Base-by-base conservation (phyloP, 805 yeast genomes). In the Yarrowia sp. region DNA sequence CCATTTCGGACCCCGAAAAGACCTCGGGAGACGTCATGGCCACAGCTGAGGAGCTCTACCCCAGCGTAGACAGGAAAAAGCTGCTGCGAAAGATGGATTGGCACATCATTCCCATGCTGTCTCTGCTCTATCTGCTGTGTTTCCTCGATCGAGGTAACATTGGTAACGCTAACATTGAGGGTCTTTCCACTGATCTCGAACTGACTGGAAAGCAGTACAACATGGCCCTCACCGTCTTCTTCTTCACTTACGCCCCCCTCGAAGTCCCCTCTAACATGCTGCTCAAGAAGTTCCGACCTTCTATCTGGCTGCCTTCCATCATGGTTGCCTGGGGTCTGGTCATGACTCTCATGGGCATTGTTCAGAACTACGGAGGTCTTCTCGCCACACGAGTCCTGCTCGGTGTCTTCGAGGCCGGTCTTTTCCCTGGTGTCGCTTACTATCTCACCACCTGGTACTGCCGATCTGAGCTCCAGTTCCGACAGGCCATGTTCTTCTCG, bases 91-190 rank as follows among this genome's bases (percentile, higher is more conserved):
- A 80, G 69, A 74, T 81, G 30, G 86, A 83, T 70, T 36, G 76
- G 24, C 72, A 83, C 58, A 73, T 83, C 60, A 76, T 83, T 68
- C 86, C 86, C 9, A 79, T 81, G 78, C 73, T 83, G 49, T 80
- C 83, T 36, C 72, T 79, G 44, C 78, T 84, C 52, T 84, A 83
- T 70, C 80, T 84, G 64, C 75, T 84, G 60, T 82, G 83, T 67
- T 84, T 82, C 72, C 75, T 84, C 68, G 87, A 84, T 73, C 72
- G 87, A 66, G 82, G 83, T 71, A 84, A 83, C 70, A 82, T 84
- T 71, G 87, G 86, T 13, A 80, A 83, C 71, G 86, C 86, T 3
- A 77, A 84, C 69, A 77, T 83, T 50, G 86, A 83, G 50, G 85
- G 85, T n/a, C 73, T 84, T 68, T 79, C 79, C 70, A 76, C 77